phyloP scores from a whole-genome alignment of 768 basidiomycete species.

The Xerocomus brunneocitrinus region DNA sequence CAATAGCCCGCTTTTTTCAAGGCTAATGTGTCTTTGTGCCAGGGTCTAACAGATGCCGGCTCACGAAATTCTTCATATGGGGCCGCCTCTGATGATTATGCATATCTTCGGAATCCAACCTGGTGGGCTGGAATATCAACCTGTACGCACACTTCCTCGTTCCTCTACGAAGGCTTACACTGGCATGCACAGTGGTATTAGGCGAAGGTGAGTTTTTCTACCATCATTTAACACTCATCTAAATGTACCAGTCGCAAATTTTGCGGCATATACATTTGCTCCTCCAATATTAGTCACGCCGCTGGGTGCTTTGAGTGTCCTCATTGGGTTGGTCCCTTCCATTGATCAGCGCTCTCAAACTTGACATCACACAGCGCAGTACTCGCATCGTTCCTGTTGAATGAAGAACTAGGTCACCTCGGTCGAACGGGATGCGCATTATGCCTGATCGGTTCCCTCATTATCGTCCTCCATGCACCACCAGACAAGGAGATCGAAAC shows the following conservation, averaged over 20 bases:
- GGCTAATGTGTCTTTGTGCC: conserved; percentile 4
- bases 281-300: conserved; percentile 98
- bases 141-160: conserved; percentile 50
- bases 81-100: conserved; percentile 72
- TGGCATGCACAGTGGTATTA: conserved; percentile 65
- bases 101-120: conserved; percentile 86
- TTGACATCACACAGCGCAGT: conserved; percentile 60
- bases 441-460: conserved; percentile 81
- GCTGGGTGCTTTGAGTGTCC: conserved; percentile 91
- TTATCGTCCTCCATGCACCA: conserved; percentile 95
- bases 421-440: conserved; percentile 84
- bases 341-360: background rate
- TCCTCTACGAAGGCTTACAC: conserved; percentile 5
- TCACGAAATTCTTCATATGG: conserved; percentile 46
- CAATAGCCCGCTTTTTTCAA: background rate
- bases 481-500: conserved; percentile 91
- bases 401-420: conserved; percentile 91
- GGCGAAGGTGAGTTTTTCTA: conserved; percentile 71
- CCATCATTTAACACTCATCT: conserved; percentile 3
- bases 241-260: conserved; percentile 62
- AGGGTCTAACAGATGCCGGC: conserved; percentile 90
- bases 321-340: conserved; percentile 73
- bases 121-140: conserved; percentile 98
- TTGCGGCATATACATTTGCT: conserved; percentile 96
- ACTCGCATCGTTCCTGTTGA: conserved; percentile 87